Conservation (phyloP, 306 rosid species). For the Vicia faba region DNA sequence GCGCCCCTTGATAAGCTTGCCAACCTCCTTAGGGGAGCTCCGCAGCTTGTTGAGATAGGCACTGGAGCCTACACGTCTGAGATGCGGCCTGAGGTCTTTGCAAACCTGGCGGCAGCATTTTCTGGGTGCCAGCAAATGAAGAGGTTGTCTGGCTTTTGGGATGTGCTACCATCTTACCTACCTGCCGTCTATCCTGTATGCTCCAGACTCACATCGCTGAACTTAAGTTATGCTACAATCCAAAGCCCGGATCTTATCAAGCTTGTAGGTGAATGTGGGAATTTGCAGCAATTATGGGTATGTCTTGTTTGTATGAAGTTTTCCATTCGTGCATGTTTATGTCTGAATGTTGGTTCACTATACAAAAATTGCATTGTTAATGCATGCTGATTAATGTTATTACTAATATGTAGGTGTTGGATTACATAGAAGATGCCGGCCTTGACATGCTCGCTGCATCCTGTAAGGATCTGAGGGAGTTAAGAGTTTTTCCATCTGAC, state of each 20-base stretch:
- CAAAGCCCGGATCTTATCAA: slow-evolving; percentile 75
- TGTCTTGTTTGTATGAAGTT: slow-evolving; percentile 13
- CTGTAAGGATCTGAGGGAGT: slow-evolving; percentile 85
- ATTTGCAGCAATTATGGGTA: slow-evolving; percentile 89
- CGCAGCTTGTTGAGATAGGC: slow-evolving; percentile 81
- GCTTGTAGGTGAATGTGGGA: slow-evolving; percentile 73
- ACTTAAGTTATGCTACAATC: slow-evolving; percentile 72
- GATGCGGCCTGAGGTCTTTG: slow-evolving; percentile 63
- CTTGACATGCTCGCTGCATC: slow-evolving; percentile 75
- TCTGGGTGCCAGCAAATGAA: slow-evolving; percentile 65
- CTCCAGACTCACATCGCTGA: slow-evolving; percentile 66
- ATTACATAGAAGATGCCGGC: slow-evolving; percentile 88
- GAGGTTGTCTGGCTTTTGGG: slow-evolving; percentile 90
- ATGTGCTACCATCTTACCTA: slow-evolving; percentile 71
- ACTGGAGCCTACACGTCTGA: slow-evolving; percentile 75
- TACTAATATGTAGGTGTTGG: slow-evolving; percentile 70
- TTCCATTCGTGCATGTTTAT: neutral
- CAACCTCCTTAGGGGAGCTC: slow-evolving; percentile 65
- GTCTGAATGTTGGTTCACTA: slow-evolving; percentile 24
- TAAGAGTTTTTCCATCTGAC: slow-evolving; percentile 94
- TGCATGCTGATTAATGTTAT: slow-evolving; percentile 40
- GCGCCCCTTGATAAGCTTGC: slow-evolving; percentile 78
- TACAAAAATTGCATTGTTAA: slow-evolving; percentile 4
- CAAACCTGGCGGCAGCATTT: slow-evolving; percentile 56
- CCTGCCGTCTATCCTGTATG: slow-evolving; percentile 74